phyloP scores from a whole-genome alignment of 2,329 filamentous ascomycete species.

The Penicillium italicum region DNA sequence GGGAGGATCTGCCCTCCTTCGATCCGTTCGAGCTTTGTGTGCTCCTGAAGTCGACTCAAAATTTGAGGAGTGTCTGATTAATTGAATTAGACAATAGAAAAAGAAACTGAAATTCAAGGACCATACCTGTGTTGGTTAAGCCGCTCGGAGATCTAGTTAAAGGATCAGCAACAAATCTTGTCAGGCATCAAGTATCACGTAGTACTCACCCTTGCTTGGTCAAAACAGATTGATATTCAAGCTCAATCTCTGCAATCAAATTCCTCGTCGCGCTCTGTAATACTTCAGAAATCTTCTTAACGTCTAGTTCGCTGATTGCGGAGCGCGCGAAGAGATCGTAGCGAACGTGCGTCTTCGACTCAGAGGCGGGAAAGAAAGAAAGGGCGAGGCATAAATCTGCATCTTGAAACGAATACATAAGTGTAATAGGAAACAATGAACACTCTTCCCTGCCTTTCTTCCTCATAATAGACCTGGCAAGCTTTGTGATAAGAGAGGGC shows the following conservation, averaged over 20 bases:
- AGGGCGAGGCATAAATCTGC: slow-evolving; percentile 23
- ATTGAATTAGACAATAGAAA: not conserved
- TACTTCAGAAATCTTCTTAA: not conserved
- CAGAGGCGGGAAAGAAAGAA: slow-evolving; percentile 27
- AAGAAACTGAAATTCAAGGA: accelerated
- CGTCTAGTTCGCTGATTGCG: not conserved
- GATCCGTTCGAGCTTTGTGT: slow-evolving; percentile 24
- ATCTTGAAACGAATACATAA: slow-evolving; percentile 21
- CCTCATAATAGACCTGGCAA: not conserved
- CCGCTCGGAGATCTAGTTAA: not conserved
- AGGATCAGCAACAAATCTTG: not conserved
- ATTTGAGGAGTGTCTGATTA: slow-evolving; percentile 5
- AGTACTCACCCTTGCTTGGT: slow-evolving; percentile 4
- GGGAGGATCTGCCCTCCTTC: slow-evolving; percentile 22
- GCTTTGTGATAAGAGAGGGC: slow-evolving; percentile 1
- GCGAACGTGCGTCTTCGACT: slow-evolving; percentile 27
- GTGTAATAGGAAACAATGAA: slow-evolving; percentile 25
- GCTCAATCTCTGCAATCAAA: slow-evolving; percentile 10
- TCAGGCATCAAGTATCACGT: not conserved
- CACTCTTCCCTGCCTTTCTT: not conserved
- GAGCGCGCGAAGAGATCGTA: slow-evolving; percentile 28
- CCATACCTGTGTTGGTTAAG: not conserved
- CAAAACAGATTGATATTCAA: slow-evolving; percentile 9
- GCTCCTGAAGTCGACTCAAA: slow-evolving; percentile 20
- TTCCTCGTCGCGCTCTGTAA: slow-evolving; percentile 2